These are phyloP conservation scores for Russula virescens DNA, from an alignment of 768 basidiomycete species.

Conservation along the genomic window DNA sequence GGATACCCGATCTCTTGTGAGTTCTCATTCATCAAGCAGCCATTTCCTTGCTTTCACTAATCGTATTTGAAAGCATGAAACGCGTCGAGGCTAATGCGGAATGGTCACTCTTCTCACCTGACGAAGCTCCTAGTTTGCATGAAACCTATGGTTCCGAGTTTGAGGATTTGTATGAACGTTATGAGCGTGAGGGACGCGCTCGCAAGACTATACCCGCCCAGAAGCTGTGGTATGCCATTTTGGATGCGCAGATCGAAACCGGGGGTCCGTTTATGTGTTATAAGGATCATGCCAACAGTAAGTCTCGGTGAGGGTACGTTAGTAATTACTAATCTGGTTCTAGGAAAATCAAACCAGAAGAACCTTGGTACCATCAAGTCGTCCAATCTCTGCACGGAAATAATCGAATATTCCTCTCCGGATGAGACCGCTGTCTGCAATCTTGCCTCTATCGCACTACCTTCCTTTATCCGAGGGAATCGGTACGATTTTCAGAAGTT, in stretches of 20 bases:
- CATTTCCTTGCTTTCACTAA: background rate
- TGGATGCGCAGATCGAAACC: slow-evolving; percentile 97
- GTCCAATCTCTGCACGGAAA: slow-evolving; percentile 97
- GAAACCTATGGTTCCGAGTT: slow-evolving; percentile 92
- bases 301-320: slow-evolving; percentile 28
- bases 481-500: slow-evolving; percentile 92
- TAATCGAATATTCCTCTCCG: slow-evolving; percentile 95
- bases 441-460: slow-evolving; percentile 92
- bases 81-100: slow-evolving; percentile 84
- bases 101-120: slow-evolving; percentile 98
- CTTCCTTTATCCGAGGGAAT: slow-evolving; percentile 79
- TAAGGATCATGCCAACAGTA: slow-evolving; percentile 93
- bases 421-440: slow-evolving; percentile 99
- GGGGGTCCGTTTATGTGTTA: slow-evolving; percentile 99
- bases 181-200: slow-evolving; percentile 86
- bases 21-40: slow-evolving; percentile 28
- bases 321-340: background rate
- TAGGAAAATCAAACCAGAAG: slow-evolving; percentile 96
- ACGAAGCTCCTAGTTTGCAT: slow-evolving; percentile 84
- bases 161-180: slow-evolving; percentile 75
- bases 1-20: slow-evolving; percentile 96
- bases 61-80: slow-evolving; percentile 69
- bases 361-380: slow-evolving; percentile 99
- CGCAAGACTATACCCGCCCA: slow-evolving; percentile 86
- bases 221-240: slow-evolving; percentile 96